Base-by-base conservation (phyloP, 257 asterid genomes). In the Primulina tabacum region DNA sequence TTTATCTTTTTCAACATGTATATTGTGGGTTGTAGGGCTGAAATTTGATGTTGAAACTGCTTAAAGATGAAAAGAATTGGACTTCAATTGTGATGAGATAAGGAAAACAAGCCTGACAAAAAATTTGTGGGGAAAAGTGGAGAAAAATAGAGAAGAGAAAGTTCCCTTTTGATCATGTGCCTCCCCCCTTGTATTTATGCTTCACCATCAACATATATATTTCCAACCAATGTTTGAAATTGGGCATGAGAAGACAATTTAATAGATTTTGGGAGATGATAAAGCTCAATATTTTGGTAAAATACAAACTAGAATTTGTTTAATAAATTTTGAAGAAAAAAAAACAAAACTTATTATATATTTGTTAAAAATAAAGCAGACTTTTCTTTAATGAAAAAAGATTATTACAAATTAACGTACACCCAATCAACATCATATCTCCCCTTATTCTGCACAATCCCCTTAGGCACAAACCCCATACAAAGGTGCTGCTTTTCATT, bases 81-180 rank as follows among this genome's bases (percentile, higher is more conserved):
- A 50, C 57, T 4, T 50, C 8, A 50, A 50, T 50, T 16, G 57
- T 16, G 20, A 50, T 50, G 20, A 16, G 57, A 50, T 50, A 17
- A 50, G 57, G 57, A 50, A 50, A 24, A 24, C 26, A 24, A 50
- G 57, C 20, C 57, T 50, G 57, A 50, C 20, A 16, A 50, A 50
- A 32, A 17, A 50, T 0, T 50, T 50, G 21, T 14, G 21, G 57
- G 57, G n/a, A n/a, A 43, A 11, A 43, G 55, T 50, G 20, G 5
- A 5, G 16, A 16, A 16, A 5, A 14, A 50, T 11, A 4, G 9
- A 16, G 21, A 16, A 43, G 21, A 26, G 69, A 68, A 73, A 35
- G 76, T 52, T 30, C 37, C 24, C 21, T 57, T 72, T 57, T 67
- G 73, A 20, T 47, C 94, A 87, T 85, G 93, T 87, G 90, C 82